Percentiles rank a stretch among this genome's conserved stretches.
These are phyloP conservation scores for Mycena citricolor DNA, from an alignment of 1,284 basidiomycete species.

Conservation along the genomic window DNA sequence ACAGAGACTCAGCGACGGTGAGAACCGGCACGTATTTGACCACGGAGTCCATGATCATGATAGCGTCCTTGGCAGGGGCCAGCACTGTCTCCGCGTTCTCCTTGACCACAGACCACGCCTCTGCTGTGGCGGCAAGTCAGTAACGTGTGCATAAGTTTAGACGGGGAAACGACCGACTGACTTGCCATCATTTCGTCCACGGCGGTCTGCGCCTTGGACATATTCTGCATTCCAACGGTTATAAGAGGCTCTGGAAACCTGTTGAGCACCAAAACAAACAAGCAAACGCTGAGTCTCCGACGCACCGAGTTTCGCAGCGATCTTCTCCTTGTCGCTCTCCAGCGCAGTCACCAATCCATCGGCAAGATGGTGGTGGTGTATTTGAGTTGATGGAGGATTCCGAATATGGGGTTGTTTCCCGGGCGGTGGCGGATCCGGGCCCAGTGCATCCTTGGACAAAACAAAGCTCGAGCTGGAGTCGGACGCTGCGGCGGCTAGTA, in stretches of 20 bases:
- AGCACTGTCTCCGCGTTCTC: slow-evolving; percentile 17
- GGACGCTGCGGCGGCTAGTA: no score
- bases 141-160: neutral
- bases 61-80: slow-evolving; percentile 24
- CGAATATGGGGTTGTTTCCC: no score
- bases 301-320: slow-evolving; percentile 19
- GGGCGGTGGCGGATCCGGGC: no score
- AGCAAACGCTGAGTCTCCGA: neutral
- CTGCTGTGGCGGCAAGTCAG: slow-evolving; percentile 2
- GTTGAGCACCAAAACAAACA: neutral
- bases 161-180: neutral
- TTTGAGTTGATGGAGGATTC: no score
- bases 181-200: slow-evolving; percentile 15
- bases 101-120: slow-evolving; percentile 19
- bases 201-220: slow-evolving; percentile 20
- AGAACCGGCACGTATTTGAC: slow-evolving; percentile 23
- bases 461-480: no score
- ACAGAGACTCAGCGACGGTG: slow-evolving; percentile 21
- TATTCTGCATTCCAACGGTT: slow-evolving; percentile 18
- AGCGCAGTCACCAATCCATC: neutral
- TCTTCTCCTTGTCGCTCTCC: slow-evolving; percentile 16
- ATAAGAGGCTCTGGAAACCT: slow-evolving; percentile 13
- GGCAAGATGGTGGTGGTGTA: no score
- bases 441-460: no score
- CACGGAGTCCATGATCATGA: slow-evolving; percentile 23